Base-by-base conservation (phyloP, 768 basidiomycete genomes). In the Tricholoma flavovirens region DNA sequence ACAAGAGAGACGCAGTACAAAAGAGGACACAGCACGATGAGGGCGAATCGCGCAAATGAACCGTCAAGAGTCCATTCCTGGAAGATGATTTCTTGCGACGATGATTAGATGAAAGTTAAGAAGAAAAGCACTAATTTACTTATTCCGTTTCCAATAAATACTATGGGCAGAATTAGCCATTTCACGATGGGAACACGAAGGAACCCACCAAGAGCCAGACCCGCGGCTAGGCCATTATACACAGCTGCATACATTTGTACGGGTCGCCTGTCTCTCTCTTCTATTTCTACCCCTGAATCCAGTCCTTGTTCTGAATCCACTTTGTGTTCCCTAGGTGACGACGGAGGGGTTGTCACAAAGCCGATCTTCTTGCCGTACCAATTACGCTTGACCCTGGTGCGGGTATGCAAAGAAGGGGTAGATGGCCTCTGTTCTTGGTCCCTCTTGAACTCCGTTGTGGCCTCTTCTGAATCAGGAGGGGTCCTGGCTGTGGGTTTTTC, bases 1-100 rank as follows among this genome's bases (percentile, higher is more conserved):
- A 79, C 77, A 58, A 92, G 72, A 4, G 87, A 87, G 30, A 93
- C 80, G 62, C 88, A 91, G 65, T 84, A 90, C 2, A 91, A 70
- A 51, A 90, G 69, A 0, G 91, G 91, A 0, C 76, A 66, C 0
- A 85, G 74, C 6, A 73, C 79, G 8, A 84, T 56, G 7, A 94
- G 77, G 0, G 77, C 82, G 56, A 94, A 91, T 2, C 90, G 78
- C 0, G 69, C 69, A 58, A 77, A 82, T 0, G 72, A 24, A 45
- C 73, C 74, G 60, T 93, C 93, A n/a, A 91, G 71, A 2, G 77
- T 63, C 56, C 76, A 86, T 67, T 93, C 90, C 54, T 82, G 73
- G 8, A 93, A 58, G 35, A 93, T 66, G 4, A 78, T 81, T 59
- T 64, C 69, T 70, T 52, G 1, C 2, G 11, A 10, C 14, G 24